Evolutionary conservation across 805 yeast genomes (phyloP), one percentile per base, ranked within the genome.

Genomic region (Ogataea kodamae): DNA sequence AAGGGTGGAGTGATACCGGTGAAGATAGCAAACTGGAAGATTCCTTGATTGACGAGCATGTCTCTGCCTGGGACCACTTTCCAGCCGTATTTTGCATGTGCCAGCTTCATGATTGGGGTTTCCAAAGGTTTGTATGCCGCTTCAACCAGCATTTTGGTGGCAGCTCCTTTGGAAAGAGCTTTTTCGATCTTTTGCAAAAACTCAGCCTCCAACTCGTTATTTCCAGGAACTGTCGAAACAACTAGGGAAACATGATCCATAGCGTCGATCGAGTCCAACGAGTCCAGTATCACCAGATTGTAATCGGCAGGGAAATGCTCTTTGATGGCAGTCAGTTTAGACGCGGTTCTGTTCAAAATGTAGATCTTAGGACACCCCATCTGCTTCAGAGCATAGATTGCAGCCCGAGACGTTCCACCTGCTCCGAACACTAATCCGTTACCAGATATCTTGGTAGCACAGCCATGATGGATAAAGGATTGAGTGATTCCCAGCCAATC

Each of bases 361-460:
- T 78, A 87, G 40, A 90, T 84, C 47, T 68, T 76, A 14, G 63
- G 48, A 58, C 94, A 86, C 3, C 96, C 96, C 66, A 90, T 63
- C 41, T 75, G 53, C 53, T 77, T 74, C 45, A 92, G 68, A 1
- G 98, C 97, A 57, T 74, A 88, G 10, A 85, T 76, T 0, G 97
- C 97, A 25, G 98, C 96, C 52, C 96, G 74, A 1, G 96, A 80
- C 16, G 99, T 89, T 26, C 99, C 99, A 25, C 99, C 99, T 13
- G 96, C 96, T 32, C 99, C 99, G 45, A 92, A 68, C 27, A 92
- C 82, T 39, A 89, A 63, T 19, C 96, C 97, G 37, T 71, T 63
- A 9, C 69, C 64, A 3, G 43, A 47, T 10, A 46, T 37, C 18
- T 52, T 49, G 24, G 61, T 60, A 24, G 79, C 74, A 25, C 77